A percentile compares a stretch with the other conserved stretches of the same genome.
Conservation (phyloP, 192 early-diverging fungal species). For the Umbelopsis ramanniana region DNA sequence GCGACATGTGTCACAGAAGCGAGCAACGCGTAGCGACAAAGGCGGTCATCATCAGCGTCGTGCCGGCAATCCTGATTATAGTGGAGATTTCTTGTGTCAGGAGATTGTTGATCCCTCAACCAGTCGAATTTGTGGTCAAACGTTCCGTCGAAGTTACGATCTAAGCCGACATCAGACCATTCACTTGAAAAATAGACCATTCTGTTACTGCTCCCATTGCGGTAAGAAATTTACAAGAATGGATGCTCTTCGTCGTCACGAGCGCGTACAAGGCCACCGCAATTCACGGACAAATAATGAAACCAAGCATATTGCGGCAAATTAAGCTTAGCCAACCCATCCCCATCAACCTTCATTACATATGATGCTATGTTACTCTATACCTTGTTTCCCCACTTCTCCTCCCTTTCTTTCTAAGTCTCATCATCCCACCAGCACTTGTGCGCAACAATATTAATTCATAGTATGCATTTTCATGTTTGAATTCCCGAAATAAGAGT, state of each 20-base stretch:
- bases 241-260: slow-evolving; percentile 42
- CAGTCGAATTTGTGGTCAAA: slow-evolving; percentile 29
- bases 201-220: slow-evolving; percentile 34
- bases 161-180: slow-evolving; percentile 41
- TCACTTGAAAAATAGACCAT: slow-evolving; percentile 37
- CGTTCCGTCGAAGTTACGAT: slow-evolving; percentile 44
- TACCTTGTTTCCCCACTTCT: slow-evolving; percentile 6
- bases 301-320: slow-evolving; percentile 12
- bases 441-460: not conserved
- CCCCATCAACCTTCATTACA: not conserved
- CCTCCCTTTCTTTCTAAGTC: slow-evolving; percentile 8
- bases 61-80: not conserved
- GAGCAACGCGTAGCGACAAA: slow-evolving; percentile 15
- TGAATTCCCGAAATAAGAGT: slow-evolving; percentile 22
- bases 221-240: slow-evolving; percentile 41
- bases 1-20: not conserved
- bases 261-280: slow-evolving; percentile 37
- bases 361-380: slow-evolving; percentile 5
- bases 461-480: slow-evolving; percentile 21
- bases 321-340: not conserved
- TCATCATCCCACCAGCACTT: slow-evolving; percentile 10
- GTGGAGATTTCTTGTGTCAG: slow-evolving; percentile 28
- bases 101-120: slow-evolving; percentile 28
- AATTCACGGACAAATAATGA: slow-evolving; percentile 8
- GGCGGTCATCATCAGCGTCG: slow-evolving; percentile 18